Percentiles rank a stretch among this genome's conserved stretches.
phyloP scores from a whole-genome alignment of 805 yeast species.

The Sugiyamaella marilandica region DNA sequence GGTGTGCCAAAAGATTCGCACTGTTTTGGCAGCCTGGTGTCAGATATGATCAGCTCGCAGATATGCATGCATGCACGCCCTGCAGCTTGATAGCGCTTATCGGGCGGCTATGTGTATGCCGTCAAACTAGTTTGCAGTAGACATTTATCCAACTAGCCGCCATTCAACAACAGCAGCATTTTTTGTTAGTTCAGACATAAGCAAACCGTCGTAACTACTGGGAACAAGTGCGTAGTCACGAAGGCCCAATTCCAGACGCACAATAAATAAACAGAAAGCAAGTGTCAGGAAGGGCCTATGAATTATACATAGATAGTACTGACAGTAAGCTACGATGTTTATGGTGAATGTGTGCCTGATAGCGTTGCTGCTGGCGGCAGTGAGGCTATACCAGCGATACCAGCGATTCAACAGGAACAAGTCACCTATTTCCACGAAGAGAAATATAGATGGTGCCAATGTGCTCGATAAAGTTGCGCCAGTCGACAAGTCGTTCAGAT shows the following conservation, averaged over 20 bases:
- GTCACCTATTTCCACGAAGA: neutral
- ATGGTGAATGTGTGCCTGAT: too few relatives aligned
- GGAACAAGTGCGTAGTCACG: too few relatives aligned
- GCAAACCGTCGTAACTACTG: too few relatives aligned
- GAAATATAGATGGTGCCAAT: neutral
- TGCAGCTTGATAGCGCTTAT: neutral
- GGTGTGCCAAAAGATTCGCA: neutral
- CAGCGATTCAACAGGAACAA: neutral
- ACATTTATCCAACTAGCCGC: too few relatives aligned
- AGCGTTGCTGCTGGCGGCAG: neutral
- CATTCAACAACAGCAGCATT: too few relatives aligned
- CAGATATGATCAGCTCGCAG: neutral
- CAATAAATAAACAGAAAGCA: too few relatives aligned
- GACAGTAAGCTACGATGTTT: too few relatives aligned
- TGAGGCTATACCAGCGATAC: neutral
- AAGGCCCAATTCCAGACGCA: too few relatives aligned
- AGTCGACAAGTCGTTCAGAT: constrained; percentile 38
- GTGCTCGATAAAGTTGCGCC: constrained; percentile 11
- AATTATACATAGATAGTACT: too few relatives aligned
- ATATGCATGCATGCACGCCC: neutral
- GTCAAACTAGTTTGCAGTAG: neutral
- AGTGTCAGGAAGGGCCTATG: too few relatives aligned
- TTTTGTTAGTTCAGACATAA: too few relatives aligned
- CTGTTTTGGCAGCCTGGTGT: neutral
- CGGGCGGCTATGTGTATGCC: neutral